phyloP scores from a whole-genome alignment of 2,329 filamentous ascomycete species.

The Xylariaceae sp. region DNA sequence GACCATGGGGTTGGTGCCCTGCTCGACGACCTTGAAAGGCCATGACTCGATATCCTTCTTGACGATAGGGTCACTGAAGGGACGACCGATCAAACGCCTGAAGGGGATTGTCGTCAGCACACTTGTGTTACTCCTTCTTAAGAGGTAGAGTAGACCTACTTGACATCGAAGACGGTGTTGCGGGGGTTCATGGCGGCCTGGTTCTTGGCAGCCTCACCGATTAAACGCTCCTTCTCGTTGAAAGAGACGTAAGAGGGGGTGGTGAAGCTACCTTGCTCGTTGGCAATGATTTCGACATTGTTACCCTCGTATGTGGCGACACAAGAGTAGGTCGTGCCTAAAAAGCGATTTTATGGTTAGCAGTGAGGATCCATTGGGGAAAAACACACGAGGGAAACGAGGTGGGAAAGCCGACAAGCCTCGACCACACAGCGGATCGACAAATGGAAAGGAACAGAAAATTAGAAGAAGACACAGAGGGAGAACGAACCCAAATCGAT shows the following conservation, averaged over 20 bases:
- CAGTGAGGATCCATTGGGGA: conserved; percentile 8
- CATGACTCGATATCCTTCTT: conserved; percentile 99
- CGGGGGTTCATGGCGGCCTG: conserved; percentile 98
- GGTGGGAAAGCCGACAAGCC: too few species aligned
- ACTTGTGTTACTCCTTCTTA: too few species aligned
- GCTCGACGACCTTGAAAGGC: conserved; percentile 98
- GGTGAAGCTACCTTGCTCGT: conserved; percentile 99
- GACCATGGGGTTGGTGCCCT: conserved; percentile 82
- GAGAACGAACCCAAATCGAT: conserved; percentile 88
- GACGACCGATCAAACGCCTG: conserved; percentile 95
- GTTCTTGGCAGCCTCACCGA: conserved; percentile 99
- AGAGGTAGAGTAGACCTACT: conserved; percentile 62
- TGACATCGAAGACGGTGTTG: conserved; percentile 99
- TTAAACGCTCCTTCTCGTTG: conserved; percentile 97
- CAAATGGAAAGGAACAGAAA: background rate
- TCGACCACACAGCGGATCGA: too few species aligned
- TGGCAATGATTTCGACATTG: conserved; percentile 99
- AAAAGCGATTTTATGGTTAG: conserved; percentile 7
- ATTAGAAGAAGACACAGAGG: background rate
- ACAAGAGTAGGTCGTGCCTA: conserved; percentile 99
- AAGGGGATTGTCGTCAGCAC: conserved; percentile 9
- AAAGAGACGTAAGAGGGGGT: conserved; percentile 99
- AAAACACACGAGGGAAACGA: too few species aligned
- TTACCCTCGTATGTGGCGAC: conserved; percentile 98
- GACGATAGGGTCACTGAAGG: conserved; percentile 91